Conservation (phyloP, 441 rosid species). For the Aquilaria agallochum region DNA sequence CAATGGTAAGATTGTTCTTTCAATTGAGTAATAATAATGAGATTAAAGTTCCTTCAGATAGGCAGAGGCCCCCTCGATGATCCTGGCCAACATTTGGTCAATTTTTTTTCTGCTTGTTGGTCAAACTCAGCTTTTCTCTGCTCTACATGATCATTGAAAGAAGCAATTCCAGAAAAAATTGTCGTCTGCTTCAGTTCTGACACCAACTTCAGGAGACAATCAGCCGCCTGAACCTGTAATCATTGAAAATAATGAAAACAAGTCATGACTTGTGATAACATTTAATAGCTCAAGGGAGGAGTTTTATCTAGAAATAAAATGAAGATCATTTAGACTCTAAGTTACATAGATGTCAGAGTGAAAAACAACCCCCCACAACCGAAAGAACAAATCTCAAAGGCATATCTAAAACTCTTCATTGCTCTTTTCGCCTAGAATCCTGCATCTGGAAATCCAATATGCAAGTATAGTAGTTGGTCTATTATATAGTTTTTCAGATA, state of each 20-base stretch:
- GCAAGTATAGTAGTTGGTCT: background rate
- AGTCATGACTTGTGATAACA: no score
- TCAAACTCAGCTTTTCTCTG: conserved; percentile 65
- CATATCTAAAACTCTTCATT: no score
- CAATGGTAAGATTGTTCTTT: conserved; percentile 31
- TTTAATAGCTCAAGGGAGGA: no score
- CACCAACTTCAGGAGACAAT: conserved; percentile 78
- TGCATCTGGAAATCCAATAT: no score
- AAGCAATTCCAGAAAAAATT: conserved; percentile 85
- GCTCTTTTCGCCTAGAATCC: no score
- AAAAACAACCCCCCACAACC: no score
- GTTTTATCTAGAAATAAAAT: no score
- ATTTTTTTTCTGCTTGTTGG: conserved; percentile 54
- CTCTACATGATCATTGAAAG: conserved; percentile 80
- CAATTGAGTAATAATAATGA: conserved; percentile 69
- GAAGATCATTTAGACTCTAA: no score
- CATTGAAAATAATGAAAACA: background rate
- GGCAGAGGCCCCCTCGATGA: conserved; percentile 76
- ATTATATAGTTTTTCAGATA: background rate
- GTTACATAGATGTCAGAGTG: no score
- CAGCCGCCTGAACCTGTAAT: conserved; percentile 81
- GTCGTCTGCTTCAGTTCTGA: conserved; percentile 86
- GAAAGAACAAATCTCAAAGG: background rate
- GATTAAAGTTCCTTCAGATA: conserved; percentile 86
- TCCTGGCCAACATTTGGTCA: conserved; percentile 56